Evolutionary conservation across 805 yeast species (phyloP), one percentile per base, ranked within the genome.

Genomic region (Kurtzmaniella fragi): DNA sequence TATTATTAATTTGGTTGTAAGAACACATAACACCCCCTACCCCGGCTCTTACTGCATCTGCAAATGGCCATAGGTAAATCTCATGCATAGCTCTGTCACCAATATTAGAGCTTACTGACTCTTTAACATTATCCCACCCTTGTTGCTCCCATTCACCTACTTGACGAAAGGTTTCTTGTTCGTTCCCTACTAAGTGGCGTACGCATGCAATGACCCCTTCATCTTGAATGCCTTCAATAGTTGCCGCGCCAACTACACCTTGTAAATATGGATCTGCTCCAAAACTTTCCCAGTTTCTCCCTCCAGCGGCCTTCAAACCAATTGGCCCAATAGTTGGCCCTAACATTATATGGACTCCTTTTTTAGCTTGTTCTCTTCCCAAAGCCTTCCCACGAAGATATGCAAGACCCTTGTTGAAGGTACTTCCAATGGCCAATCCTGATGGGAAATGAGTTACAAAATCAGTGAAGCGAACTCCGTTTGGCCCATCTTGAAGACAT

Each of bases 71-170:
- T 34, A 77, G 53, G 52, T 73, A 79, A 2, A 77, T 52, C 48
- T 80, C 85, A 50, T 76, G 84, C 73, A 80, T 68, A 1, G 79
- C 73, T 23, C 79, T 61, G 50, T 78, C 84, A 41, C 78, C 82
- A 33, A 78, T 74, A 42, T 77, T 74, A 8, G 80, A 62, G 43
- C 77, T 70, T 17, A 76, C 61, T 4, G 80, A 64, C 5, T 59
- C 56, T 14, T 62, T 52, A 26, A 75, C 57, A 10, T 48, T 40
- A 38, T 64, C 68, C 72, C 73, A 73, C 23, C 67, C 57, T 17
- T 31, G 32, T 27, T 51, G 57, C 34, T 60, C 62, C 73, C 77
- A 70, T 44, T 76, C 81, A 26, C 69, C 71, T 20, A 61, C 68
- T 48, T 75, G 79, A 11, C 84, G 67, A 50, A 71, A 76, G 45